Conservation (phyloP, 23 red algal species). For the Cyanidiococcus yangmingshanensis region DNA sequence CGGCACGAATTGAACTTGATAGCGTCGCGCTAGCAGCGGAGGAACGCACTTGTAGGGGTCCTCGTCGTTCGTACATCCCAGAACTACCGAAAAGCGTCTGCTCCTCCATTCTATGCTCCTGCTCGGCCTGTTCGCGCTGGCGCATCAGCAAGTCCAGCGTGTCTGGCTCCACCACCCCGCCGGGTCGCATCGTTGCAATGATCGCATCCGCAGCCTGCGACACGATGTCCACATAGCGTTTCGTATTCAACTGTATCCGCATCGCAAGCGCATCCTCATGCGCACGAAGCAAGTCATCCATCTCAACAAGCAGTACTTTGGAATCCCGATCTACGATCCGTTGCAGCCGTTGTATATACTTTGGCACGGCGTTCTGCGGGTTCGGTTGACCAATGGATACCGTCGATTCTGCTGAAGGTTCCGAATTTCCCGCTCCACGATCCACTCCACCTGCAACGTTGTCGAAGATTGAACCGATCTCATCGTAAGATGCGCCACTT, state of each 20-base stretch:
- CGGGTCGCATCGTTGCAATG: conserved; percentile 35
- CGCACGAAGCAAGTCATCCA: conserved; percentile 34
- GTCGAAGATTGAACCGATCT: neutral
- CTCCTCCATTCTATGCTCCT: conserved; percentile 37
- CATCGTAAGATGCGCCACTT: neutral
- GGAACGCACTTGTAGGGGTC: conserved; percentile 68
- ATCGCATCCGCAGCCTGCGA: conserved; percentile 83
- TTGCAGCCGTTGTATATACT: conserved; percentile 37
- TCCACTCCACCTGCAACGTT: neutral
- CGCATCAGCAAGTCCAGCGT: conserved; percentile 47
- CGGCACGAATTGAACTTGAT: conserved; percentile 73
- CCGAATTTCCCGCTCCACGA: neutral
- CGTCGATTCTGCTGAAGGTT: neutral
- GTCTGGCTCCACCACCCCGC: conserved; percentile 25
- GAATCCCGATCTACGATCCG: conserved; percentile 25
- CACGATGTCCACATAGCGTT: conserved; percentile 64
- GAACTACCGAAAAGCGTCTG: conserved; percentile 25
- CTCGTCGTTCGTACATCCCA: conserved; percentile 32
- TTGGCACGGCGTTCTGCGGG: neutral
- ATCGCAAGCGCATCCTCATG: conserved; percentile 23
- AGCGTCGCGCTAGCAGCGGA: conserved; percentile 43
- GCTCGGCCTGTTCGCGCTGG: conserved; percentile 46
- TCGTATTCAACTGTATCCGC: conserved; percentile 46
- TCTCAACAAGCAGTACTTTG: conserved; percentile 24
- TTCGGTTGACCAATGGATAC: neutral